These are phyloP conservation scores for Ustilago tritici DNA, from an alignment of 1,284 basidiomycete genomes.

Conservation along the genomic window DNA sequence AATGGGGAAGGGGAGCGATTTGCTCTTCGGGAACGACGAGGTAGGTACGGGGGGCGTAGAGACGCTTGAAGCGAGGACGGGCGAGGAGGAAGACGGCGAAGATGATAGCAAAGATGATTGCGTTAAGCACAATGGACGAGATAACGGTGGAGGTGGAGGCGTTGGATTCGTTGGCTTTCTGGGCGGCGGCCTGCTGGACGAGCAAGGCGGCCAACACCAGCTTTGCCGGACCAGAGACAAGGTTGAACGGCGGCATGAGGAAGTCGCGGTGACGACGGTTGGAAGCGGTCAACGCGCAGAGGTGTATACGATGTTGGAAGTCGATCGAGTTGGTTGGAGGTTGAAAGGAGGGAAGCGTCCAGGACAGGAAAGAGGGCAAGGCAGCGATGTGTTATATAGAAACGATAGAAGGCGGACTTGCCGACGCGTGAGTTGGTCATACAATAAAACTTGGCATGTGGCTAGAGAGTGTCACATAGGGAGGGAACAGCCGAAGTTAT, in stretches of 20 bases:
- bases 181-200: conserved; percentile 35
- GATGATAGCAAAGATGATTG: conserved; percentile 64
- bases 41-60: conserved; percentile 70
- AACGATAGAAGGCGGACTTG: not conserved
- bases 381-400: not conserved
- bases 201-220: conserved; percentile 35
- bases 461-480: not conserved
- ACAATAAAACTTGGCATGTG: conserved; percentile 6
- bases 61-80: conserved; percentile 69
- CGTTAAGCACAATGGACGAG: conserved; percentile 67
- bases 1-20: conserved; percentile 66
- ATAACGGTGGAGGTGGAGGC: conserved; percentile 66
- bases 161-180: conserved; percentile 22
- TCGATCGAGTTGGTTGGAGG: not conserved
- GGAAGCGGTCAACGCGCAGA: conserved; percentile 14
- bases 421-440: conserved; percentile 1
- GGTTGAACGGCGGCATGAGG: conserved; percentile 47
- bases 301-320: not conserved
- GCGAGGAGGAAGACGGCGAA: conserved; percentile 69
- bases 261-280: conserved; percentile 20
- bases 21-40: conserved; percentile 66
- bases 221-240: conserved; percentile 36
- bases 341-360: not conserved
- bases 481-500: not conserved
- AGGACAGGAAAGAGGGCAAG: not conserved